Base-by-base conservation (phyloP, 2,329 filamentous ascomycete species). In the Xylariomycetidae sp. region DNA sequence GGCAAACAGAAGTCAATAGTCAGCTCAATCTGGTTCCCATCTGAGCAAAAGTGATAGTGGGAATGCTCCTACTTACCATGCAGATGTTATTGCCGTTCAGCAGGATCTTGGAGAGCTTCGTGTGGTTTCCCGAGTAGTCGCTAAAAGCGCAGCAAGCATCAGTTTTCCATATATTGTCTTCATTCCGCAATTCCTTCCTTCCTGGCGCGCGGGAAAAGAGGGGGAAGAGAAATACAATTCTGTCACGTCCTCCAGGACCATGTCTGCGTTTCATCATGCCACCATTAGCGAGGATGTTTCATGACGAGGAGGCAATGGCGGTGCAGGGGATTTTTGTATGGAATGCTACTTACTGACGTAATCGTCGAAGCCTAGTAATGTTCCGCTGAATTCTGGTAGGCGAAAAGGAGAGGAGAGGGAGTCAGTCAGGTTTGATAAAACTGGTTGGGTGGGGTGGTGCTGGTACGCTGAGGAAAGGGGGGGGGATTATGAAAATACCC, bases 61-160 rank as follows among this genome's bases (percentile, higher is more conserved):
- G n/a, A n/a, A n/a, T n/a, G n/a, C n/a, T n/a, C 25, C 22, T 34
- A 49, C 72, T 36, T 74, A 95, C 92, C 92, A 98, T 98, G 85
- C 90, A 97, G 45, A 98, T 88, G 56, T 97, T 97, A 68, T 98
- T 98, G 37, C 92, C 92, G 55, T 98, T 98, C 25, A 98, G 69
- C 26, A 98, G 67, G 41, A 98, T 95, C 72, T 97, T 97, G 32
- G 88, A 77, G 25, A 98, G 77, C 62, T 94, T 94, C 28, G 81
- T 85, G 62, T 90, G 83, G 51, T 84, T 80, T 41, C 90, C 90
- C 5, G 82, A 82, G 65, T 94, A 94, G 65, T 98, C 92, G 59
- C 90, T 97, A 33, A 45, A 30, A 40, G n/a, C 27, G 12, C 27
- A 17, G 6, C 22, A 22, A 29, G 15, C 23, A 9, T 6, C 16